A percentile compares a stretch with the other conserved stretches of the same genome.
phyloP scores from a whole-genome alignment of 805 yeast genomes.

The Lipomyces mesembrius region DNA sequence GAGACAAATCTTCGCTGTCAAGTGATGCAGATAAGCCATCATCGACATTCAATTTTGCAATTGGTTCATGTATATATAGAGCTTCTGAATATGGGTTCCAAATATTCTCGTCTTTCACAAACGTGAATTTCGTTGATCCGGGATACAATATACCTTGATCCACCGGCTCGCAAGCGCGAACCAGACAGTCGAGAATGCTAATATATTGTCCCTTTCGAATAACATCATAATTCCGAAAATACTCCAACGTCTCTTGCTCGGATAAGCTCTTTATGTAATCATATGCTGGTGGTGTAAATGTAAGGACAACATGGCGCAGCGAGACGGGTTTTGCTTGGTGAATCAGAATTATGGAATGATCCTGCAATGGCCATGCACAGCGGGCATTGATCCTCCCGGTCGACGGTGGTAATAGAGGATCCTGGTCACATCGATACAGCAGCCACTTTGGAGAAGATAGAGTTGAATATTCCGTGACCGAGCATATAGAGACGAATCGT shows the following conservation, averaged over 20 bases:
- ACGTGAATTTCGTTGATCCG: slow-evolving; percentile 55
- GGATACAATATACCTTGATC: slow-evolving; percentile 63
- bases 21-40: slow-evolving; percentile 33
- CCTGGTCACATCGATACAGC: slow-evolving; percentile 14
- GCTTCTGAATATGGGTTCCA: slow-evolving; percentile 28
- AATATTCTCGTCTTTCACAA: slow-evolving; percentile 49
- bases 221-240: slow-evolving; percentile 26
- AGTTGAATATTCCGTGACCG: slow-evolving; percentile 7
- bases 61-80: slow-evolving; percentile 31
- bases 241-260: slow-evolving; percentile 47
- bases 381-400: slow-evolving; percentile 8
- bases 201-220: slow-evolving; percentile 13
- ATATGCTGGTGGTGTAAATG: slow-evolving; percentile 57
- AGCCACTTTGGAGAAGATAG: slow-evolving; percentile 15
- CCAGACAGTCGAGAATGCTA: slow-evolving; percentile 15
- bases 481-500: slow-evolving; percentile 10
- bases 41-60: not conserved
- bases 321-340: slow-evolving; percentile 34
- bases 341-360: slow-evolving; percentile 23
- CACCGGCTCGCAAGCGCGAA: slow-evolving; percentile 63
- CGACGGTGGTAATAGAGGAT: slow-evolving; percentile 23
- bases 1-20: slow-evolving; percentile 10
- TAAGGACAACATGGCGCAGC: slow-evolving; percentile 50
- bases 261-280: slow-evolving; percentile 45
- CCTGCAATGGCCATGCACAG: slow-evolving; percentile 3